Conservation (phyloP, 352 stramenopile species). For the Phytophthora citricola region DNA sequence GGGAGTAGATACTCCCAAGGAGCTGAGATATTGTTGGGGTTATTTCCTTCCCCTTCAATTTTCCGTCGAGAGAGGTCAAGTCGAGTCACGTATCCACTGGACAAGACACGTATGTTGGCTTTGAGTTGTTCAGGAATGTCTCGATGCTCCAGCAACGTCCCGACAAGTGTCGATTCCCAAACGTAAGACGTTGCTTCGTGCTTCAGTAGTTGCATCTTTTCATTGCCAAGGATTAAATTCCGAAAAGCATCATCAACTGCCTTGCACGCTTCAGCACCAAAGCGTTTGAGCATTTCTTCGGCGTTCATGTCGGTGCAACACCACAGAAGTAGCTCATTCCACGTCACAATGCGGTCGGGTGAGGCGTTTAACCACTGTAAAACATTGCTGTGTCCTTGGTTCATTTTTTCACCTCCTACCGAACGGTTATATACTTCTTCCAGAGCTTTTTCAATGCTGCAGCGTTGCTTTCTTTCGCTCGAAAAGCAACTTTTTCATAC, state of each 20-base stretch:
- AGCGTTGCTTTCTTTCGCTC: slow-evolving; percentile 20
- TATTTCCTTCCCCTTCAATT: not conserved
- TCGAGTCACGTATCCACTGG: slow-evolving; percentile 1
- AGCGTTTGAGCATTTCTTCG: slow-evolving; percentile 29
- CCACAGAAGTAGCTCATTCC: slow-evolving; percentile 48
- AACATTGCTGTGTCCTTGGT: slow-evolving; percentile 9
- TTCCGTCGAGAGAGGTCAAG: slow-evolving; percentile 9
- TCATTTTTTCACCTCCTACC: not conserved
- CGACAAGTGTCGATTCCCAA: slow-evolving; percentile 54
- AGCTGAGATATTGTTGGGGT: not conserved
- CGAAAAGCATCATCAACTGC: slow-evolving; percentile 28
- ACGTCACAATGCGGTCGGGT: slow-evolving; percentile 24
- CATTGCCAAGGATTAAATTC: slow-evolving; percentile 21
- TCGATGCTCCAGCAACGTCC: slow-evolving; percentile 27
- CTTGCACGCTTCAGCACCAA: slow-evolving; percentile 24
- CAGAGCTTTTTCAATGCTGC: slow-evolving; percentile 16
- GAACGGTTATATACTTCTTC: slow-evolving; percentile 18
- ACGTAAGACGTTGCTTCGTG: slow-evolving; percentile 27
- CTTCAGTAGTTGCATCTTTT: not conserved
- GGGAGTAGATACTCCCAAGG: slow-evolving; percentile 41
- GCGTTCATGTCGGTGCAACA: slow-evolving; percentile 44
- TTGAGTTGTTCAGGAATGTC: slow-evolving; percentile 41
- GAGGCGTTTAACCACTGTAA: slow-evolving; percentile 21
- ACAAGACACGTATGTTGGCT: slow-evolving; percentile 30
- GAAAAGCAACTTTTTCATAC: slow-evolving; percentile 40